Conservation (phyloP, 331 rosid genomes). For the Quercus phellos region DNA sequence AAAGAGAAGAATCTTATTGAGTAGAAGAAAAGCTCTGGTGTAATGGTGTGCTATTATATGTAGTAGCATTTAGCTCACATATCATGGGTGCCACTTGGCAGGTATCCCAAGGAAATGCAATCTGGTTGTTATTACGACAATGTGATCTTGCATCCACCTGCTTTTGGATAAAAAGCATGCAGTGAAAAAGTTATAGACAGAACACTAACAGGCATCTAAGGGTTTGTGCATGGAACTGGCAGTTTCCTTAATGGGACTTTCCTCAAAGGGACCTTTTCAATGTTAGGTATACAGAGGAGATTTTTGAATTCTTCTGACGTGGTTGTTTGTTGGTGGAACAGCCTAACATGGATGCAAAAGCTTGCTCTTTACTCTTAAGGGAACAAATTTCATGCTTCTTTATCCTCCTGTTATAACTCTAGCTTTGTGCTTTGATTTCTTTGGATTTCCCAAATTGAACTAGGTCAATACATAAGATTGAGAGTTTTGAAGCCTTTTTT, state of each 20-base stretch:
- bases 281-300: not conserved
- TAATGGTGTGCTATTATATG: not conserved
- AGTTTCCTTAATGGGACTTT: not conserved
- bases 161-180: not conserved
- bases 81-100: constrained; percentile 7
- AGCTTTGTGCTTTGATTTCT: not conserved
- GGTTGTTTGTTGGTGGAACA: constrained; percentile 1
- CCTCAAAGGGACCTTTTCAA: not conserved
- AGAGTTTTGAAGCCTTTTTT: not conserved
- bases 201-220: not conserved
- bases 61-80: not conserved
- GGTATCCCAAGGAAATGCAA: constrained; percentile 2
- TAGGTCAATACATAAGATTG: not conserved
- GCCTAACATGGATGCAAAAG: not conserved
- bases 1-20: not conserved
- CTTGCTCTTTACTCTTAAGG: not conserved
- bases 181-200: not conserved
- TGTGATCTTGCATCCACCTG: not conserved
- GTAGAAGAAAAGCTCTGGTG: not conserved
- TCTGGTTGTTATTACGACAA: not conserved
- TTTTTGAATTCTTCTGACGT: not conserved
- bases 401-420: not conserved
- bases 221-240: not conserved
- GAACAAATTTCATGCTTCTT: not conserved
- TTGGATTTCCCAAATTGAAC: not conserved